phyloP scores from a whole-genome alignment of 805 yeast species.

The Lachancea dasiensis region DNA sequence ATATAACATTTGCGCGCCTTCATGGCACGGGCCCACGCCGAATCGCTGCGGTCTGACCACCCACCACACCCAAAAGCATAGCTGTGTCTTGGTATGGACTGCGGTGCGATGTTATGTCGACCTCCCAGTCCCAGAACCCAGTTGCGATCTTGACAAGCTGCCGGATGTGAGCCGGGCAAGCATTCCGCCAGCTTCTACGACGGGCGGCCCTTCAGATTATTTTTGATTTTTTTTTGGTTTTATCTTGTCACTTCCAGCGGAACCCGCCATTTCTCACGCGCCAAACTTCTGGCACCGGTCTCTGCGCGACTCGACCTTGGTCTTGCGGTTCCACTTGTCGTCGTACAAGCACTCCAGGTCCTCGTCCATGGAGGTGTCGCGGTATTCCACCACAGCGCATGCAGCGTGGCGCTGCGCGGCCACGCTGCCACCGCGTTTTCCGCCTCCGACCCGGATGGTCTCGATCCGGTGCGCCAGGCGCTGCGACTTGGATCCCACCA shows the following conservation, averaged over 20 bases:
- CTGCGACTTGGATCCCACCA: constrained; percentile 2
- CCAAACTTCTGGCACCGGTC: constrained; percentile 3
- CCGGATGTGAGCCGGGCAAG: too few relatives aligned
- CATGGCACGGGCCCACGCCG: too few relatives aligned
- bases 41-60: too few relatives aligned
- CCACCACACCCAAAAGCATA: too few relatives aligned
- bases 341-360: constrained; percentile 17
- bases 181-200: too few relatives aligned
- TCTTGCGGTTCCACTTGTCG: constrained; percentile 22
- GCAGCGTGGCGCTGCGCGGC: background rate
- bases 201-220: too few relatives aligned
- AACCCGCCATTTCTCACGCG: background rate
- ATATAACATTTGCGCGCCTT: too few relatives aligned
- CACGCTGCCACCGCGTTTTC: background rate
- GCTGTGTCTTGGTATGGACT: too few relatives aligned
- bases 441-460: constrained; percentile 3
- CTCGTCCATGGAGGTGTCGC: constrained; percentile 13
- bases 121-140: too few relatives aligned
- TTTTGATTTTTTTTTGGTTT: too few relatives aligned
- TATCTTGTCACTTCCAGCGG: background rate
- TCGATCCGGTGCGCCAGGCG: constrained; percentile 9
- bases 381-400: constrained; percentile 5
- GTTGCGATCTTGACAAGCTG: too few relatives aligned
- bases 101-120: too few relatives aligned
- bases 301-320: constrained; percentile 20